phyloP scores from a whole-genome alignment of 1,284 basidiomycete genomes.

The Trametes polyzona region DNA sequence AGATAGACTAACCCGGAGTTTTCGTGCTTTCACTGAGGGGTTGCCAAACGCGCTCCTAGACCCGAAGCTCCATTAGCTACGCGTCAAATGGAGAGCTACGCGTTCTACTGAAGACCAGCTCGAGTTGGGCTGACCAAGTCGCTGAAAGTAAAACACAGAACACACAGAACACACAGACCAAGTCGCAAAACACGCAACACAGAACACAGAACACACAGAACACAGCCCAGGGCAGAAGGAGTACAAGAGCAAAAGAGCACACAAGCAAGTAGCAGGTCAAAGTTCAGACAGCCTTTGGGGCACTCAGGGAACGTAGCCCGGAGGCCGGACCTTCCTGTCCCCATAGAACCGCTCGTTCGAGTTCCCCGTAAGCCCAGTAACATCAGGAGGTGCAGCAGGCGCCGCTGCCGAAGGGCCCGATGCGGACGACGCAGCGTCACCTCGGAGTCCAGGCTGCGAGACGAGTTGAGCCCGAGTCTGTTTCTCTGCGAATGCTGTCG shows the following conservation, averaged over 20 bases:
- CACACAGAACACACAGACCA: background rate
- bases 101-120: no score
- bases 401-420: no score
- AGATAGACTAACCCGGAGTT: no score
- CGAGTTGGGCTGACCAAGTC: no score
- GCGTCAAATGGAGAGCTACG: no score
- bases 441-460: no score
- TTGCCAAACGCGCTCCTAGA: no score
- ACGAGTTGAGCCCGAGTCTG: no score
- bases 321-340: background rate
- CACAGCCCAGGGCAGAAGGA: background rate
- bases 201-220: background rate
- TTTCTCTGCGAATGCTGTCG: background rate
- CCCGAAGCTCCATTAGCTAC: no score
- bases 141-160: no score
- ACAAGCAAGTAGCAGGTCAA: background rate
- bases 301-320: background rate
- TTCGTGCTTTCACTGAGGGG: no score
- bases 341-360: background rate
- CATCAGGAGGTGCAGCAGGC: background rate
- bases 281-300: background rate
- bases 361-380: background rate
- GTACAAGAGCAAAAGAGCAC: background rate
- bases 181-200: background rate
- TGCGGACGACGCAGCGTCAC: background rate